Evolutionary conservation across 1,139 yeast species (phyloP).

Genomic region (Keqinozyma sinolaborantium): DNA sequence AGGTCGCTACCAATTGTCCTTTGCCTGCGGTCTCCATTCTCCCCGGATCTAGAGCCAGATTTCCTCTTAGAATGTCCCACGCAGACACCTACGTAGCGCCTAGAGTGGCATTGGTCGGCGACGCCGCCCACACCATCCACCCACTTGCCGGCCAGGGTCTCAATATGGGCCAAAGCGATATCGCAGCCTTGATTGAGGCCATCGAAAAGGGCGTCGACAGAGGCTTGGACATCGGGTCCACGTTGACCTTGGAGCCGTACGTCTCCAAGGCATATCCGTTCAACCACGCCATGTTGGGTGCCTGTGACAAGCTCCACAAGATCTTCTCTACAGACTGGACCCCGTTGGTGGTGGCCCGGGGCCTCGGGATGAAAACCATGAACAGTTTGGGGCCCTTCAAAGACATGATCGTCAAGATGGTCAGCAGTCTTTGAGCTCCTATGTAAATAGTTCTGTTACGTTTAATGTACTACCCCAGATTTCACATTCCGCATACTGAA

Average conservation of each 20-base stretch:
- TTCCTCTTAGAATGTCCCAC: conserved; percentile 86
- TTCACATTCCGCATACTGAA: too few species aligned
- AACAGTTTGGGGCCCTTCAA: conserved; percentile 65
- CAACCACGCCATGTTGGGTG: conserved; percentile 79
- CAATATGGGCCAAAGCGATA: conserved; percentile 98
- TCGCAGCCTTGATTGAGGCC: conserved; percentile 63
- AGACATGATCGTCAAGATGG: conserved; percentile 33
- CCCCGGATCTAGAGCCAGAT: conserved; percentile 72
- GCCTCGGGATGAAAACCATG: conserved; percentile 69
- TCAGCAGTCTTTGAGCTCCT: conserved; percentile 20
- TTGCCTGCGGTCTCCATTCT: conserved; percentile 56
- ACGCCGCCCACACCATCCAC: conserved; percentile 97
- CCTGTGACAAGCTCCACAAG: conserved; percentile 90
- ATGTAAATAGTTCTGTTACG: too few species aligned
- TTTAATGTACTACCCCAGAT: too few species aligned
- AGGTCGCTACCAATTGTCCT: conserved; percentile 62
- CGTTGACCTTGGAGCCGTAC: conserved; percentile 82
- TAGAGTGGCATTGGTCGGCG: conserved; percentile 89
- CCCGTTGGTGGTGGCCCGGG: conserved; percentile 73
- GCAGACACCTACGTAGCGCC: conserved; percentile 86
- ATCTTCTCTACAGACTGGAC: conserved; percentile 70
- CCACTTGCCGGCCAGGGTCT: conserved; percentile 98
- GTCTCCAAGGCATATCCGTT: conserved; percentile 76
- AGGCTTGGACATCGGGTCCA: conserved; percentile 86
- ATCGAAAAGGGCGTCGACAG: conserved; percentile 67